Conservation (phyloP, 345 rosid species). For the Euphorbia peplus region DNA sequence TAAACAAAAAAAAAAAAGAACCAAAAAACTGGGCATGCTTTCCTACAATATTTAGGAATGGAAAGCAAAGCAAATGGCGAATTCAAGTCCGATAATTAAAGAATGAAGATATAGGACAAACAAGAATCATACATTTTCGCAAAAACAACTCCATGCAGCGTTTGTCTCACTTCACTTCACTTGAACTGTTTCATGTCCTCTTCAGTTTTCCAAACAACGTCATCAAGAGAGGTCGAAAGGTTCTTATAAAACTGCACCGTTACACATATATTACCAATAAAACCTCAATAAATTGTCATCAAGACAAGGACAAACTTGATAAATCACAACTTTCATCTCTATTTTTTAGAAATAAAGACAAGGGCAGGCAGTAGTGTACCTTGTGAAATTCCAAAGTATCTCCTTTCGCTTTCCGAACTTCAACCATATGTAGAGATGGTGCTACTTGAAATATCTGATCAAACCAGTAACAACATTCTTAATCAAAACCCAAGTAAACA, state of each 20-base stretch:
- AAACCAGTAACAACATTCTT: conserved; percentile 14
- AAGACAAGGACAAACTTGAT: no score
- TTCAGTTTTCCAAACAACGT: conserved; percentile 92
- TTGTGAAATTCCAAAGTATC: conserved; percentile 91
- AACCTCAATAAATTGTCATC: no score
- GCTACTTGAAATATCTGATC: conserved; percentile 92
- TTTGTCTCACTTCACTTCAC: conserved; percentile 13
- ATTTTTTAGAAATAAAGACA: neutral
- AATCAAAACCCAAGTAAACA: neutral
- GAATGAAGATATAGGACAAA: conserved; percentile 28
- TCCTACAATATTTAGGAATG: conserved; percentile 31
- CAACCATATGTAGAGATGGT: conserved; percentile 92
- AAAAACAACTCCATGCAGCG: no score
- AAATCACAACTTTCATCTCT: no score
- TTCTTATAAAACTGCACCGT: conserved; percentile 72
- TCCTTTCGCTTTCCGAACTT: conserved; percentile 92
- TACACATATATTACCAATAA: no score
- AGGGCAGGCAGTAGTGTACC: conserved; percentile 31
- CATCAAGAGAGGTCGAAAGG: conserved; percentile 73
- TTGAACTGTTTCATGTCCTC: conserved; percentile 60
- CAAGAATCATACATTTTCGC: conserved; percentile 19
- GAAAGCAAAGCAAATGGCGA: conserved; percentile 35
- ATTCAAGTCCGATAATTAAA: conserved; percentile 10
- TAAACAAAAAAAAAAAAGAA: neutral
- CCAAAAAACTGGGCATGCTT: conserved; percentile 29